Conservation (phyloP, 768 basidiomycete species). For the Lactarius pseudohatsudake region DNA sequence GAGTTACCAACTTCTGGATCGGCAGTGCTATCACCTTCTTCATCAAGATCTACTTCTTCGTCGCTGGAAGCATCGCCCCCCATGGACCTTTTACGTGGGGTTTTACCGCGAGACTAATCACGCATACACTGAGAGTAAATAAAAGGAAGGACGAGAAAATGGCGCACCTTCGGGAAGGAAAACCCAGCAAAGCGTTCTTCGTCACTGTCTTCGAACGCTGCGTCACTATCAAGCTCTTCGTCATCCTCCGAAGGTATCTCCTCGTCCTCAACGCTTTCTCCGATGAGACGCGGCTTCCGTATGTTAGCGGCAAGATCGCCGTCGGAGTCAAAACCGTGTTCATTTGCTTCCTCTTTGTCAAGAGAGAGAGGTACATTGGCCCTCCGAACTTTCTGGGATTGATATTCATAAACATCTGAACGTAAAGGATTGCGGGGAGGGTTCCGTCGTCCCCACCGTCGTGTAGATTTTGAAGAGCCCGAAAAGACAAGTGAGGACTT, state of each 20-base stretch:
- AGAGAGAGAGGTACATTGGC: conserved; percentile 54
- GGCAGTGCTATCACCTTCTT: conserved; percentile 38
- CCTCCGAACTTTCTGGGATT: conserved; percentile 50
- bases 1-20: conserved; percentile 38
- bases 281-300: conserved; percentile 42
- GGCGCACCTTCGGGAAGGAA: conserved; percentile 40
- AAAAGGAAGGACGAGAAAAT: not conserved
- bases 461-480: conserved; percentile 39
- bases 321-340: conserved; percentile 34
- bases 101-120: conserved; percentile 13
- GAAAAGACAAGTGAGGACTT: conserved; percentile 4
- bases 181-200: conserved; percentile 76
- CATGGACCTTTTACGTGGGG: not conserved
- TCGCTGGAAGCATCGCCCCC: not conserved
- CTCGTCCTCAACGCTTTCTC: conserved; percentile 36
- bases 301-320: conserved; percentile 39
- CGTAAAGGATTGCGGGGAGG: conserved; percentile 27
- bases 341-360: conserved; percentile 52
- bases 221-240: conserved; percentile 84
- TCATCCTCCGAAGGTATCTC: conserved; percentile 60
- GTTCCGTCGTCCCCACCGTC: conserved; percentile 36
- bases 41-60: conserved; percentile 36
- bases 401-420: conserved; percentile 66
- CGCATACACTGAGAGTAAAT: not conserved
- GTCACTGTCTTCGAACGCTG: conserved; percentile 79